phyloP scores from a whole-genome alignment of 2,329 filamentous ascomycete species.

The Elsinoe perseae region DNA sequence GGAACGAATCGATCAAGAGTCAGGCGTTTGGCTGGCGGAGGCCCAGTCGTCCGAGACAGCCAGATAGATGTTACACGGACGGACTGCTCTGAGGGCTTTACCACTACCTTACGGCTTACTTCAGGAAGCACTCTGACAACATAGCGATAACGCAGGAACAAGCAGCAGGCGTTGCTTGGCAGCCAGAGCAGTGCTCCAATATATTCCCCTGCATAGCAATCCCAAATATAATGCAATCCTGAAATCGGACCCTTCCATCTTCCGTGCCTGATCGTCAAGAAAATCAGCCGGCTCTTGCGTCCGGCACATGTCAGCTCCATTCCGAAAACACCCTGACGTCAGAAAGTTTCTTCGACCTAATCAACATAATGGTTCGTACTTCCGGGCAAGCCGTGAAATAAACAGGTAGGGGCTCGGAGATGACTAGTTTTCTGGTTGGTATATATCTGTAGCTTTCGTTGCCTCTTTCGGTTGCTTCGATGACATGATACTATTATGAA shows the following conservation, averaged over 20 bases:
- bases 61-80: neutral
- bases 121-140: neutral
- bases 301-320: conserved; percentile 1
- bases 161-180: neutral
- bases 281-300: neutral
- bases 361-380: neutral
- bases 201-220: neutral
- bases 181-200: neutral
- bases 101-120: conserved; percentile 1
- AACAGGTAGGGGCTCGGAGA: neutral
- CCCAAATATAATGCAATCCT: neutral
- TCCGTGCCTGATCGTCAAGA: neutral
- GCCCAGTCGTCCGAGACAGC: neutral
- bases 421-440: neutral
- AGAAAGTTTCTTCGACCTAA: neutral
- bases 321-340: conserved; percentile 5
- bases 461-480: neutral
- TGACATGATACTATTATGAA: neutral
- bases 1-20: neutral
- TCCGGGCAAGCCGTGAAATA: neutral
- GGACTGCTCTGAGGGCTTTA: too few species aligned
- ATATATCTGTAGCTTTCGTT: neutral
- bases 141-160: neutral
- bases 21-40: neutral
- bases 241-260: neutral